Evolutionary conservation across 2,329 filamentous ascomycete genomes (phyloP).

Genomic region (Hymenoscyphus linearis): DNA sequence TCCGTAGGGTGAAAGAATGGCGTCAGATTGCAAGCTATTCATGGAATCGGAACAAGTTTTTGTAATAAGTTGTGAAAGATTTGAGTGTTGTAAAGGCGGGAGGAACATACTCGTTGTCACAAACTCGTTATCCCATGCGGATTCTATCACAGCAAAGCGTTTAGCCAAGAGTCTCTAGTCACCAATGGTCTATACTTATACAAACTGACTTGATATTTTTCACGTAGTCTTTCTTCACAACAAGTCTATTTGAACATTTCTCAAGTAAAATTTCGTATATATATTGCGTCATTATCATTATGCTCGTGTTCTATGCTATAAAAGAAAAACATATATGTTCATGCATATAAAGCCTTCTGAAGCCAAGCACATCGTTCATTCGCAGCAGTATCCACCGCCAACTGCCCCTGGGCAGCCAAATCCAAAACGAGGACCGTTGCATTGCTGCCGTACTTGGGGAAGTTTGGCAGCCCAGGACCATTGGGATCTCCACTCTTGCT

Average conservation of each 20-base stretch:
- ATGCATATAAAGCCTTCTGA: conserved; percentile 24
- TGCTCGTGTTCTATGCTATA: not conserved
- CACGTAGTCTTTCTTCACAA: not conserved
- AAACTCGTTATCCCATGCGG: too few species aligned
- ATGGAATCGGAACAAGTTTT: too few species aligned
- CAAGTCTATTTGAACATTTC: not conserved
- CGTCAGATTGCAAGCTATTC: too few species aligned
- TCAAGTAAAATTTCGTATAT: not conserved
- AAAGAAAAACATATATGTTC: not conserved
- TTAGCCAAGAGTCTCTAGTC: too few species aligned
- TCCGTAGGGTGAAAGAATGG: too few species aligned
- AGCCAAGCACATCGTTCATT: conserved; percentile 34
- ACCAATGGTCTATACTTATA: too few species aligned
- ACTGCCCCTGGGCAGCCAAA: conserved; percentile 13
- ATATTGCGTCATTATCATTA: not conserved
- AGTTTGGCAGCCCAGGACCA: conserved; percentile 17
- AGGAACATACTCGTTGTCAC: too few species aligned
- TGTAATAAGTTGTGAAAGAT: too few species aligned
- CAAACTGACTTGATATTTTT: not conserved
- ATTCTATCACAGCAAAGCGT: too few species aligned
- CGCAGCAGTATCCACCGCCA: conserved; percentile 22
- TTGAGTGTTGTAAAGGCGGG: too few species aligned
- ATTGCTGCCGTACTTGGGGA: conserved; percentile 22
- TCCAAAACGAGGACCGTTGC: conserved; percentile 13
- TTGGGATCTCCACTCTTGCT: conserved; percentile 25